phyloP scores from a whole-genome alignment of 148 eudicot species.

The Suaeda aralocaspica region DNA sequence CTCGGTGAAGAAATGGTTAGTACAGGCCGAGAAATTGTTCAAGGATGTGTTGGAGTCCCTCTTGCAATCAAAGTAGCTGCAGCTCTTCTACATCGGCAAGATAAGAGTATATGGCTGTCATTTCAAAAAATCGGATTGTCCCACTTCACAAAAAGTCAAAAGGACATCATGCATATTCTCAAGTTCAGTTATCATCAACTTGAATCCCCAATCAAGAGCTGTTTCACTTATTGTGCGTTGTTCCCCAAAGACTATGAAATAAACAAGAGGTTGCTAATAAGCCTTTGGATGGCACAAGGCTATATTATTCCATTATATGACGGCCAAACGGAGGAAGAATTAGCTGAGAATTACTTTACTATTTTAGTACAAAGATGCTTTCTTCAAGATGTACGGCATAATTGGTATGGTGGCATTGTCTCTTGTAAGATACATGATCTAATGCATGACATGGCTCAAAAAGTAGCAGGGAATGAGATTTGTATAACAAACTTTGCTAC shows the following conservation, averaged over 20 bases:
- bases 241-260: neutral
- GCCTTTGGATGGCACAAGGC: neutral
- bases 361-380: neutral
- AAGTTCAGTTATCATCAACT: slow-evolving; percentile 1
- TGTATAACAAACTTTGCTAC: neutral
- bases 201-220: neutral
- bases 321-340: neutral
- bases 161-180: neutral
- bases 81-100: neutral
- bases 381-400: slow-evolving; percentile 2
- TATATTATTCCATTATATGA: neutral
- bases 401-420: neutral
- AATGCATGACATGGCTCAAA: slow-evolving; percentile 1
- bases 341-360: neutral
- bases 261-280: neutral
- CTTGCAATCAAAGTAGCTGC: neutral
- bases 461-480: neutral
- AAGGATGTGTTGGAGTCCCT: neutral
- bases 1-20: neutral
- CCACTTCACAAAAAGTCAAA: neutral
- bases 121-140: neutral
- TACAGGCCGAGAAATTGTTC: neutral
- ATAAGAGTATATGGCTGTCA: neutral
- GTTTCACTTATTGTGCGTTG: neutral
- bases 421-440: slow-evolving; percentile 18